Evolutionary conservation across 257 asterid species (phyloP).

Genomic region (Solanum tarapatanum): DNA sequence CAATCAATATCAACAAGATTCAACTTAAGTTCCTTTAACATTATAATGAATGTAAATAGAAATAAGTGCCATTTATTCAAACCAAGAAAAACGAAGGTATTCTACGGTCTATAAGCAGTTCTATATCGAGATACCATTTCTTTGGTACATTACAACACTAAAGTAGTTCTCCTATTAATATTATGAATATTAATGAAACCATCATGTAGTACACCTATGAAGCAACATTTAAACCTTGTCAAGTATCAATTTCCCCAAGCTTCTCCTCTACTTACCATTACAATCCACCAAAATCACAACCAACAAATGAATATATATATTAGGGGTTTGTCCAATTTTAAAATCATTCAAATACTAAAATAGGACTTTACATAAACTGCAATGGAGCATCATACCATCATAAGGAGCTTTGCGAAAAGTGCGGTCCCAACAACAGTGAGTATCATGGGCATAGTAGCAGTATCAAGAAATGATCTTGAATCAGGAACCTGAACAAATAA

Average conservation of each 20-base stretch:
- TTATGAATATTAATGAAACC: background rate
- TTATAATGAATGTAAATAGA: background rate
- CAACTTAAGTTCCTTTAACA: background rate
- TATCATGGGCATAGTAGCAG: slow-evolving; percentile 74
- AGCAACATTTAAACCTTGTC: background rate
- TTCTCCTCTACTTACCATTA: background rate
- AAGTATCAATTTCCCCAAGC: background rate
- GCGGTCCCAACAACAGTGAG: slow-evolving; percentile 75
- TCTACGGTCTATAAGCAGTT: background rate
- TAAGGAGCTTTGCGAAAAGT: slow-evolving; percentile 58
- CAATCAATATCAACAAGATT: background rate
- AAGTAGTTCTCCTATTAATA: background rate
- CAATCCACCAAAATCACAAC: background rate
- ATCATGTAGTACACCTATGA: background rate
- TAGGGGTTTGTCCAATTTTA: background rate
- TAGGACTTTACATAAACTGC: background rate
- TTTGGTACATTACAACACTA: background rate
- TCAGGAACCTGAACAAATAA: slow-evolving; percentile 68
- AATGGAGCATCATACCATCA: slow-evolving; percentile 50
- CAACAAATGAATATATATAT: background rate
- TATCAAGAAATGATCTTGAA: slow-evolving; percentile 56
- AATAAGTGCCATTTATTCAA: background rate
- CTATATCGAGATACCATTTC: background rate
- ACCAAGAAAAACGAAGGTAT: background rate
- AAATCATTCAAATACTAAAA: background rate